Conservation (phyloP, 352 stramenopile species). For the Phytophthora pinifolia region DNA sequence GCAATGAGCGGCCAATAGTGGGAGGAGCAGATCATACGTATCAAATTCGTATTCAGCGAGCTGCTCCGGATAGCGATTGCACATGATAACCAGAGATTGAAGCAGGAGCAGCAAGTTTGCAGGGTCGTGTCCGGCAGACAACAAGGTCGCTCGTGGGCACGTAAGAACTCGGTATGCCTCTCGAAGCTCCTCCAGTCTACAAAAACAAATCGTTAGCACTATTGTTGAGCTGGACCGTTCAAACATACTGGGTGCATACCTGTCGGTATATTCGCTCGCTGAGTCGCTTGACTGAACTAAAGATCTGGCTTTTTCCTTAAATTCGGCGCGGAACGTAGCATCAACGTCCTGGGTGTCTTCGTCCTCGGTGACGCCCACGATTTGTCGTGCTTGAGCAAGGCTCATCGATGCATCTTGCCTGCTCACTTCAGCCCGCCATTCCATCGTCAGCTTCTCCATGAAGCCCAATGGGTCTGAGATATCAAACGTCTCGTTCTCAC, state of each 20-base stretch:
- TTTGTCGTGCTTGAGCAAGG: slow-evolving; percentile 39
- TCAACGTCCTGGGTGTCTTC: slow-evolving; percentile 9
- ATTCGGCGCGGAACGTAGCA: slow-evolving; percentile 45
- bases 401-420: slow-evolving; percentile 32
- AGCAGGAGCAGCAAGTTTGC: slow-evolving; percentile 71
- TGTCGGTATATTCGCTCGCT: slow-evolving; percentile 35
- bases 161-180: slow-evolving; percentile 74
- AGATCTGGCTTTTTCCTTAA: slow-evolving; percentile 51
- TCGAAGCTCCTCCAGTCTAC: slow-evolving; percentile 42
- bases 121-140: slow-evolving; percentile 71
- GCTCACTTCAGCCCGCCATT: slow-evolving; percentile 79
- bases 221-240: neutral
- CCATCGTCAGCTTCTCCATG: slow-evolving; percentile 71
- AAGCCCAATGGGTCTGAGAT: slow-evolving; percentile 89
- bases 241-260: slow-evolving; percentile 26
- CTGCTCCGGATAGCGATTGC: slow-evolving; percentile 52
- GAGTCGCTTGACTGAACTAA: slow-evolving; percentile 34
- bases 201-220: slow-evolving; percentile 8
- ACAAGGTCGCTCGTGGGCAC: slow-evolving; percentile 59
- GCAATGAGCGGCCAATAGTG: slow-evolving; percentile 60
- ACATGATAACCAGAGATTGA: slow-evolving; percentile 64
- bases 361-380: slow-evolving; percentile 35
- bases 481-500: slow-evolving; percentile 73
- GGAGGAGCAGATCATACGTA: slow-evolving; percentile 61
- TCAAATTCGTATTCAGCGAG: slow-evolving; percentile 70